Evolutionary conservation across 2,329 filamentous ascomycete genomes (phyloP).

Genomic region (Dactylella cylindrospora): DNA sequence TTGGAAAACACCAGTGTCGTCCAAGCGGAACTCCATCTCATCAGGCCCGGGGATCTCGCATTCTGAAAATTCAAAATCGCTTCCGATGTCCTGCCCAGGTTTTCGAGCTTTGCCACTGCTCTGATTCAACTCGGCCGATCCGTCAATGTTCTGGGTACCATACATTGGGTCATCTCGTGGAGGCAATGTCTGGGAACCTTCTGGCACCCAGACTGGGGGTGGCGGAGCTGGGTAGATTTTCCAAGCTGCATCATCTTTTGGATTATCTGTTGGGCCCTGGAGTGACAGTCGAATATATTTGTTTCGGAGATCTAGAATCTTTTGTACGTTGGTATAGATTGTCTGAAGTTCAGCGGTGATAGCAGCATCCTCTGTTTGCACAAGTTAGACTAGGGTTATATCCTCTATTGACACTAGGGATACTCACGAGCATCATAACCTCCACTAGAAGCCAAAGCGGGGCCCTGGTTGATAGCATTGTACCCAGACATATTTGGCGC

Average conservation of each 20-base stretch:
- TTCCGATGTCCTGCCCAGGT: constrained; percentile 83
- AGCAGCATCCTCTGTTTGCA: constrained; percentile 64
- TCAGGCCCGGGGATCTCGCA: constrained; percentile 68
- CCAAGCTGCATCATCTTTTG: constrained; percentile 81
- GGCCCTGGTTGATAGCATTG: constrained; percentile 47
- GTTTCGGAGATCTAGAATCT: constrained; percentile 80
- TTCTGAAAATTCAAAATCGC: constrained; percentile 84
- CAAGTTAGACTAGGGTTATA: neutral
- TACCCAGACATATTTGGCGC: constrained; percentile 47
- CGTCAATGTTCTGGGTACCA: constrained; percentile 49
- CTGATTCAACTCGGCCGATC: constrained; percentile 49
- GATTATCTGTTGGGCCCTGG: constrained; percentile 80
- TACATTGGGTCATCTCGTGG: constrained; percentile 49
- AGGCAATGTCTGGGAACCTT: constrained; percentile 56
- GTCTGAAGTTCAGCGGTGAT: constrained; percentile 79
- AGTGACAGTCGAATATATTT: constrained; percentile 86
- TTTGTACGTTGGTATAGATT: constrained; percentile 89
- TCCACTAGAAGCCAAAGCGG: constrained; percentile 16
- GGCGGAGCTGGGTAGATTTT: constrained; percentile 87
- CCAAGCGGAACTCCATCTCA: constrained; percentile 74
- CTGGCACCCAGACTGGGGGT: constrained; percentile 78
- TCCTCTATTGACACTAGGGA: neutral
- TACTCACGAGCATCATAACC: constrained; percentile 45
- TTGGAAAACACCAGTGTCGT: constrained; percentile 85
- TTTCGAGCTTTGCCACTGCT: constrained; percentile 59